Percentiles rank a stretch among this genome's conserved stretches.
Conservation (phyloP, 371 early-diverging fungal genomes). For the Mucor ambiguus region DNA sequence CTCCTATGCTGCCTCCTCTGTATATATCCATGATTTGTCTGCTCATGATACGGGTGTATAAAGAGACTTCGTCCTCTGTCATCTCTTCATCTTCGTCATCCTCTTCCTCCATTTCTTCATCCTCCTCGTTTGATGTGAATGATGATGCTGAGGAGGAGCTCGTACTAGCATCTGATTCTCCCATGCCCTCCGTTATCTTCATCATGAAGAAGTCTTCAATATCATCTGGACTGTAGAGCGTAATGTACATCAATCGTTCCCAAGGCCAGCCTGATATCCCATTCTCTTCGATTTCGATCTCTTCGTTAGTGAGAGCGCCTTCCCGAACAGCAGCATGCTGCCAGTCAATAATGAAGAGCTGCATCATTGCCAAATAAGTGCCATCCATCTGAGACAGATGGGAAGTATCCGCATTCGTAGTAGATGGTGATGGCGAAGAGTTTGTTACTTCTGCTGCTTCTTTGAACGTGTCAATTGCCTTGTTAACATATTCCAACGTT, state of each 20-base stretch:
- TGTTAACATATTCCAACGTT: neutral
- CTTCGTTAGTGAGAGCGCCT: neutral
- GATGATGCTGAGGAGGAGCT: neutral
- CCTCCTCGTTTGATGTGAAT: neutral
- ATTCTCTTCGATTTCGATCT: neutral
- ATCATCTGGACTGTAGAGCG: slow-evolving; percentile 1
- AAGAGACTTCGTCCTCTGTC: slow-evolving; percentile 11
- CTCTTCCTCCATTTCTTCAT: slow-evolving; percentile 7
- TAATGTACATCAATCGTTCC: slow-evolving; percentile 10
- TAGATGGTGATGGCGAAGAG: neutral
- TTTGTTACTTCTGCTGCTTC: neutral
- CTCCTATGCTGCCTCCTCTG: neutral
- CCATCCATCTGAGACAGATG: neutral
- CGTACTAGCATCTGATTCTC: neutral
- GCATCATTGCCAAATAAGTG: slow-evolving; percentile 4
- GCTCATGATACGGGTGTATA: slow-evolving; percentile 14
- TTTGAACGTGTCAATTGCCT: neutral
- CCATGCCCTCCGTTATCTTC: neutral
- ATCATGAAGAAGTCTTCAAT: neutral
- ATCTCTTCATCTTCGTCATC: slow-evolving; percentile 8
- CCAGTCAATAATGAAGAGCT: neutral
- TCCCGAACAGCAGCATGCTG: neutral
- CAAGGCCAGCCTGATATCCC: neutral
- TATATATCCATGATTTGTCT: slow-evolving; percentile 12
- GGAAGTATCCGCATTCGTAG: neutral